Conservation (phyloP, 202 grass and related monocot genomes). For the Setaria italica region DNA sequence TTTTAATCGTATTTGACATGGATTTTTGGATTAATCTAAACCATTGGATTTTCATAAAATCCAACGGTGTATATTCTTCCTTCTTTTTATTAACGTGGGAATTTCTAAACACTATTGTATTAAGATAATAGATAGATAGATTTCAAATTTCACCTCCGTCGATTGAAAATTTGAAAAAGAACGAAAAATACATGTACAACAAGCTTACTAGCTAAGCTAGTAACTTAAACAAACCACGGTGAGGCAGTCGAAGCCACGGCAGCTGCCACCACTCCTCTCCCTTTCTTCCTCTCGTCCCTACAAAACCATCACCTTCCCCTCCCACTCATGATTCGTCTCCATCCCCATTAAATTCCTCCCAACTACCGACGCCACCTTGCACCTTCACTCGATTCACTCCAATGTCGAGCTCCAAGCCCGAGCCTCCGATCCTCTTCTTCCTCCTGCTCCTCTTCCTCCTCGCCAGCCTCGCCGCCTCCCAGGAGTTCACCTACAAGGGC, state of each 20-base stretch:
- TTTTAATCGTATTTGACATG: too few relatives aligned
- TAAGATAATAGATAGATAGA: too few relatives aligned
- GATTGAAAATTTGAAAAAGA: background rate
- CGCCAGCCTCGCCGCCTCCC: constrained; percentile 44
- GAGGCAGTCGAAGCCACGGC: background rate
- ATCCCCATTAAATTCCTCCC: constrained; percentile 13
- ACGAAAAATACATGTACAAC: background rate
- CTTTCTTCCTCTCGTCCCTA: constrained; percentile 33
- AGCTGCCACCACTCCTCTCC: background rate
- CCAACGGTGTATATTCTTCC: too few relatives aligned
- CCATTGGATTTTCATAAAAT: too few relatives aligned
- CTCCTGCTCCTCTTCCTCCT: constrained; percentile 26
- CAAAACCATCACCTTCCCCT: constrained; percentile 11
- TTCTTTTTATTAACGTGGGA: too few relatives aligned
- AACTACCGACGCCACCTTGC: background rate
- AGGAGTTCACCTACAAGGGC: constrained; percentile 74
- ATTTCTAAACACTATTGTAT: too few relatives aligned
- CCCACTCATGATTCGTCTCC: background rate
- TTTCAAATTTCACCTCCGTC: too few relatives aligned
- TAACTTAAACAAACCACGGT: background rate
- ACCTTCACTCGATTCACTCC: background rate
- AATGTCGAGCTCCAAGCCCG: constrained; percentile 37
- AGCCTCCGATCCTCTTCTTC: background rate
- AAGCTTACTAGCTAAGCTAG: background rate
- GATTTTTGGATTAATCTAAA: too few relatives aligned